Percentiles rank a stretch among this genome's conserved stretches.
These are phyloP conservation scores for Lolium perenne DNA, from an alignment of 176 grass and related monocot species.

Conservation along the genomic window DNA sequence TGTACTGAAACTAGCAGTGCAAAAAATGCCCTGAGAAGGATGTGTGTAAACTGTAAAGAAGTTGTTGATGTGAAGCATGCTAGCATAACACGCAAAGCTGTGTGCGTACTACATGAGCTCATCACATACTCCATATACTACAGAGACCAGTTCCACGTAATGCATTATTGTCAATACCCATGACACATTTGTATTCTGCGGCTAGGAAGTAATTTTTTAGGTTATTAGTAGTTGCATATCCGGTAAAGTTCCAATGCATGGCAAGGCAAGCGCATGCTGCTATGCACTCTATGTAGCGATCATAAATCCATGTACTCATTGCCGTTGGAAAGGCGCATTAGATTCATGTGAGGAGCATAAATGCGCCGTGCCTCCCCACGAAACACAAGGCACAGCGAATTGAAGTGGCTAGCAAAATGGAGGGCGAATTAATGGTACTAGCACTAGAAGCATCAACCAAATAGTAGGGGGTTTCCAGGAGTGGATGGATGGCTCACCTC, in stretches of 20 bases:
- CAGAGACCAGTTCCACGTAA: constrained; percentile 24
- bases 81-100: not conserved
- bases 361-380: constrained; percentile 32
- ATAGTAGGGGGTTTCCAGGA: constrained; percentile 21
- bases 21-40: not conserved
- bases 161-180: constrained; percentile 26
- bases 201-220: not conserved
- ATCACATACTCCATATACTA: not conserved
- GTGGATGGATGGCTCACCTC: constrained; percentile 61
- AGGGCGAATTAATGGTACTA: constrained; percentile 14
- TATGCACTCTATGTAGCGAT: constrained; percentile 14
- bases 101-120: not conserved
- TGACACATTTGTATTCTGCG: not conserved
- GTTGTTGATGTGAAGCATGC: not conserved
- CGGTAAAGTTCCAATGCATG: constrained; percentile 27
- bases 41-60: not conserved
- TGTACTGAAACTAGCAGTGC: constrained; percentile 34
- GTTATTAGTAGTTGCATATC: not conserved
- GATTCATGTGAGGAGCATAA: constrained; percentile 55
- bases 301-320: constrained; percentile 31
- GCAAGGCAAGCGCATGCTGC: not conserved
- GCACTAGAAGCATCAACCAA: not conserved
- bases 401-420: constrained; percentile 25
- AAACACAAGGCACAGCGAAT: constrained; percentile 10
- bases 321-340: constrained; percentile 3